phyloP scores from a whole-genome alignment of 2,329 filamentous ascomycete genomes.

The Epichloe coenophiala region DNA sequence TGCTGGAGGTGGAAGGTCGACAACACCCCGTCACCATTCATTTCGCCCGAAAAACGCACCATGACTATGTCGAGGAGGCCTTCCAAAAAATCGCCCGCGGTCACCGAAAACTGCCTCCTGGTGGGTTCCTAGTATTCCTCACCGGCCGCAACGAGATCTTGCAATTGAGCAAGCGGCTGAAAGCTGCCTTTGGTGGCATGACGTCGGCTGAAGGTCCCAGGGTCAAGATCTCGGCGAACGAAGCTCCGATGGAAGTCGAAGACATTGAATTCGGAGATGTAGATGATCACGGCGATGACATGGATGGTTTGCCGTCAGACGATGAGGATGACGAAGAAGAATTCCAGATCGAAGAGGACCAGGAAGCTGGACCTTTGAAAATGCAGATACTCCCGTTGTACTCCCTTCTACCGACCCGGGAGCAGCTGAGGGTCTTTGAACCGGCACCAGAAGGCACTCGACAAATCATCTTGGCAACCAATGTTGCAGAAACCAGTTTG shows the following conservation, averaged over 20 bases:
- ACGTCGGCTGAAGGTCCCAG: constrained; percentile 46
- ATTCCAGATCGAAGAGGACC: constrained; percentile 56
- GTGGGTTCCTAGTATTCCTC: constrained; percentile 85
- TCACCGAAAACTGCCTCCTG: constrained; percentile 78
- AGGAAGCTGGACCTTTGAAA: constrained; percentile 46
- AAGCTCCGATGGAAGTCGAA: constrained; percentile 70
- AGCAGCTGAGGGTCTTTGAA: constrained; percentile 86
- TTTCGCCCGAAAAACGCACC: constrained; percentile 68
- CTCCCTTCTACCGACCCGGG: constrained; percentile 77
- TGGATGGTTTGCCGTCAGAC: constrained; percentile 46
- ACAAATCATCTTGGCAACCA: constrained; percentile 82
- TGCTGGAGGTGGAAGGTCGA: constrained; percentile 80
- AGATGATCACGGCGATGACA: constrained; percentile 46
- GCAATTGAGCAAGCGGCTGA: constrained; percentile 67
- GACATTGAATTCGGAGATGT: constrained; percentile 70
- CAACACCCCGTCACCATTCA: constrained; percentile 85
- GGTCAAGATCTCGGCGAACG: constrained; percentile 62
- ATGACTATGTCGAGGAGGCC: constrained; percentile 83
- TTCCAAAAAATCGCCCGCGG: constrained; percentile 71
- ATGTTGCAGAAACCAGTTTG: constrained; percentile 92
- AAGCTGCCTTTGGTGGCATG: constrained; percentile 48
- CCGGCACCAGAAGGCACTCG: constrained; percentile 69
- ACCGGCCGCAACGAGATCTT: constrained; percentile 89
- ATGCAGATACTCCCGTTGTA: constrained; percentile 91
- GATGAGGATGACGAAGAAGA: constrained; percentile 43